Conservation (phyloP, 2,329 filamentous ascomycete species). For the Cryphonectria nitschkei region DNA sequence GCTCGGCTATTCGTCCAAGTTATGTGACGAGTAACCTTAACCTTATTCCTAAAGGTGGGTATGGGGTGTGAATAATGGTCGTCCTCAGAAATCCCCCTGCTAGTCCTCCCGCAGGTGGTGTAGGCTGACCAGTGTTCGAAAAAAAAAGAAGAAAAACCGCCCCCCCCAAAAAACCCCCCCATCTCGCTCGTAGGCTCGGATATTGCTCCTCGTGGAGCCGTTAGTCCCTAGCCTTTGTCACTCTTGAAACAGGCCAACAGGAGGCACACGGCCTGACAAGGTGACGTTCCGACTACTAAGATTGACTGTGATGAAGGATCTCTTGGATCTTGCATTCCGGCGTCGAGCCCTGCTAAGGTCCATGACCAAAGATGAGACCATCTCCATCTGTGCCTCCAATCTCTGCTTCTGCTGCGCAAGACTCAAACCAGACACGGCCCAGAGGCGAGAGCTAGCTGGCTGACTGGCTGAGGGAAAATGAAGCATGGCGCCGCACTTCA, state of each 20-base stretch:
- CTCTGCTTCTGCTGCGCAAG: not conserved
- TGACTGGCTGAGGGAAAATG: not conserved
- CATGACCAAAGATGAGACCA: not conserved
- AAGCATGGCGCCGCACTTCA: not conserved
- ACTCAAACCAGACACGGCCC: not conserved
- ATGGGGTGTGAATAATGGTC: slow-evolving; percentile 1
- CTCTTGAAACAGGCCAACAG: slow-evolving; percentile 8
- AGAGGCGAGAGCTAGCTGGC: not conserved
- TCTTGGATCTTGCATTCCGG: not conserved
- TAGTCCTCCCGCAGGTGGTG: not conserved
- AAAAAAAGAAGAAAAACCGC: too few relatives aligned
- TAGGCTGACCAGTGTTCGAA: not conserved
- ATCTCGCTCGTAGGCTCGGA: slow-evolving; percentile 1
- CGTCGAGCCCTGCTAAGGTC: not conserved
- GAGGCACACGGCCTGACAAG: not conserved
- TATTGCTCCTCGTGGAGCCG: slow-evolving; percentile 5
- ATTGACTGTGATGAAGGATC: not conserved
- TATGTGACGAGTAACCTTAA: slow-evolving; percentile 14
- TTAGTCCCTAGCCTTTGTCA: not conserved
- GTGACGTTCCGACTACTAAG: not conserved
- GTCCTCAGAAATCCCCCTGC: slow-evolving; percentile 5
- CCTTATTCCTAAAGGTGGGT: slow-evolving; percentile 12
- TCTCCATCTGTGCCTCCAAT: not conserved
- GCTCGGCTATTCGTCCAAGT: not conserved
- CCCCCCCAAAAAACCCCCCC: not conserved